Percentiles rank a stretch among this genome's conserved stretches.
Evolutionary conservation across 2,329 filamentous ascomycete species (phyloP).

Genomic region (Daldinia eschscholtzii): DNA sequence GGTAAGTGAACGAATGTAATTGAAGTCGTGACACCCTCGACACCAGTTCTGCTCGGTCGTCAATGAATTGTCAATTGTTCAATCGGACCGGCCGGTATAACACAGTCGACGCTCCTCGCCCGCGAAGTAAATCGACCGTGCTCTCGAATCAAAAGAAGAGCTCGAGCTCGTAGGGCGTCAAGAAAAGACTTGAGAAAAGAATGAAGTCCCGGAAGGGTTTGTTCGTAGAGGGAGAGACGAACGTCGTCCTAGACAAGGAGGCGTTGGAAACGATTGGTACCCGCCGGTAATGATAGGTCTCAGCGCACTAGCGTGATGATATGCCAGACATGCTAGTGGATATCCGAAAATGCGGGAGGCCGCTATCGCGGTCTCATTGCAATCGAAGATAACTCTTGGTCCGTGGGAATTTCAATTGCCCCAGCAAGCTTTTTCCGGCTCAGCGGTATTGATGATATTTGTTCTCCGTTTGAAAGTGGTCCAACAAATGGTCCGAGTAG

Average conservation of each 20-base stretch:
- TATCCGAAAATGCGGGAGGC: constrained; percentile 35
- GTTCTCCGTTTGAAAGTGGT: constrained; percentile 9
- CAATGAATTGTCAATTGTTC: constrained; percentile 41
- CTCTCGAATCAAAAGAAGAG: constrained; percentile 45
- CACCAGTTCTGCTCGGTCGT: constrained; percentile 40
- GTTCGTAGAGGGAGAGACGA: constrained; percentile 42
- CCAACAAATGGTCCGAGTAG: constrained; percentile 23
- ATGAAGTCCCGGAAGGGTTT: constrained; percentile 25
- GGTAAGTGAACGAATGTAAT: constrained; percentile 42
- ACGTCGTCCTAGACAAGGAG: constrained; percentile 36
- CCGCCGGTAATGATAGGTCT: constrained; percentile 39
- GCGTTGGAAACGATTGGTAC: constrained; percentile 31
- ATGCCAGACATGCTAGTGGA: constrained; percentile 42
- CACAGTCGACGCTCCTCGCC: constrained; percentile 63
- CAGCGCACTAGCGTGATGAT: constrained; percentile 37
- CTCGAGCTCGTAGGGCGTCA: constrained; percentile 35
- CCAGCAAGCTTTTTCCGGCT: constrained; percentile 29
- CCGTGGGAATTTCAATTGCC: constrained; percentile 19
- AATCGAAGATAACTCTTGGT: constrained; percentile 22
- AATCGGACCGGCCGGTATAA: constrained; percentile 58
- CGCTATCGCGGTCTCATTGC: constrained; percentile 42
- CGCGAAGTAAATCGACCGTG: constrained; percentile 62
- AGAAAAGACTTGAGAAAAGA: constrained; percentile 32
- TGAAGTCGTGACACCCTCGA: constrained; percentile 34
- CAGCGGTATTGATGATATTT: constrained; percentile 9